These are phyloP conservation scores for Boletus vermiculosoides DNA, from an alignment of 768 basidiomycete genomes.

Conservation along the genomic window DNA sequence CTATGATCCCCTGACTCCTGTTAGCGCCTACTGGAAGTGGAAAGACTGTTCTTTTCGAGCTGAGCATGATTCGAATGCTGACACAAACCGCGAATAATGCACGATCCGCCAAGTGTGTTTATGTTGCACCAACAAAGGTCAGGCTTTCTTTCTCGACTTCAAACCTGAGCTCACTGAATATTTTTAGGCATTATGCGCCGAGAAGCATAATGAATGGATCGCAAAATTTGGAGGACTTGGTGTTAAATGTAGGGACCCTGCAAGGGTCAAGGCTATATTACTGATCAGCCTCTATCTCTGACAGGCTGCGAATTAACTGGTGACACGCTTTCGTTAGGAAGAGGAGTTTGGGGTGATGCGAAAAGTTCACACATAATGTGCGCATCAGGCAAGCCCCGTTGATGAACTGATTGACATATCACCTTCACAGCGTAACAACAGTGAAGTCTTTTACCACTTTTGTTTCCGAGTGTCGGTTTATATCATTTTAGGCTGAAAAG, in stretches of 20 bases:
- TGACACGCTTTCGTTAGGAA: conserved; percentile 72
- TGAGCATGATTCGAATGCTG: conserved; percentile 80
- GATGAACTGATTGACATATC: conserved; percentile 1
- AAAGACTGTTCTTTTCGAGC: conserved; percentile 93
- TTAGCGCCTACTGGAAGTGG: conserved; percentile 94
- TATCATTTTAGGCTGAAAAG: conserved; percentile 74
- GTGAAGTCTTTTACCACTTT: conserved; percentile 38
- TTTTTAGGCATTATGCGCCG: conserved; percentile 78
- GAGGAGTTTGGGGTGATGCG: conserved; percentile 69
- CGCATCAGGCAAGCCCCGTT: conserved; percentile 19
- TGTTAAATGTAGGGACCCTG: conserved; percentile 58
- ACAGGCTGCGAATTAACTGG: conserved; percentile 90
- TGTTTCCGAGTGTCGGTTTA: not conserved
- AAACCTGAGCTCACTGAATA: not conserved
- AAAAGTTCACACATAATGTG: conserved; percentile 79
- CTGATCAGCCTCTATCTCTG: not conserved
- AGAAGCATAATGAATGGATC: conserved; percentile 82
- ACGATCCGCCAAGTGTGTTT: conserved; percentile 67
- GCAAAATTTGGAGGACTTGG: conserved; percentile 75
- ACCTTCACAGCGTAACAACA: conserved; percentile 63
- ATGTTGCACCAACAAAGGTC: conserved; percentile 93
- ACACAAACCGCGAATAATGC: conserved; percentile 37
- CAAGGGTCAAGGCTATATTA: not conserved
- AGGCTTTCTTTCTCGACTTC: not conserved
- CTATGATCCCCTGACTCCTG: conserved; percentile 3